Evolutionary conservation across 371 early-diverging fungal species (phyloP), one percentile per base, ranked within the genome.

Genomic region (Mucor irregularis): DNA sequence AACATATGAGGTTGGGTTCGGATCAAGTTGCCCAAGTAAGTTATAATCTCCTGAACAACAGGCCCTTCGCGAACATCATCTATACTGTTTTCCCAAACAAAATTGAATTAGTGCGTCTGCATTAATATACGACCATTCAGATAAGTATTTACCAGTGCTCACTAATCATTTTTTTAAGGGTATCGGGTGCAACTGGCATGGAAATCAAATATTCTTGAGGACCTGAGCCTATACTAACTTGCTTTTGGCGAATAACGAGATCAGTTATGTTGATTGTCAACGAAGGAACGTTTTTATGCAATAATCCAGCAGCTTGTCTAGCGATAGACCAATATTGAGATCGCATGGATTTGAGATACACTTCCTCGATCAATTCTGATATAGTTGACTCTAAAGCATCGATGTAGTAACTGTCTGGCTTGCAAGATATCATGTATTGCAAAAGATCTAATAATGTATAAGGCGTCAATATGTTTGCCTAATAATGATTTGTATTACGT

Each of bases 31-130:
- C 92, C 92, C 4, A 92, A 74, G 46, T 85, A 90, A 14, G 89
- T 89, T 19, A 94, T 68, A 29, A 93, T 80, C 68, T 92, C 95
- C 55, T 93, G 92, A 0, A 92, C 90, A 0, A 94, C 78, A 0
- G 93, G 89, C 0, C 87, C 92, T 55, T 93, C 92, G 29, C 93
- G 89, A 2, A 90, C 83, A 69, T 94, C 95, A 35, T 80, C 92
- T 52, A 63, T 76, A 78, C n/a, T n/a, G n/a, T n/a, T n/a, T n/a
- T n/a, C n/a, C n/a, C n/a, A n/a, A n/a, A n/a, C n/a, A n/a, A n/a
- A n/a, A n/a, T n/a, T n/a, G n/a, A n/a, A n/a, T n/a, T n/a, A n/a
- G n/a, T n/a, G n/a, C n/a, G n/a, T n/a, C n/a, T n/a, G n/a, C n/a
- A n/a, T n/a, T n/a, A n/a, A n/a, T n/a, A n/a, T n/a, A n/a, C n/a